Evolutionary conservation across 805 yeast species (phyloP).

Genomic region (Metschnikowia proteae): DNA sequence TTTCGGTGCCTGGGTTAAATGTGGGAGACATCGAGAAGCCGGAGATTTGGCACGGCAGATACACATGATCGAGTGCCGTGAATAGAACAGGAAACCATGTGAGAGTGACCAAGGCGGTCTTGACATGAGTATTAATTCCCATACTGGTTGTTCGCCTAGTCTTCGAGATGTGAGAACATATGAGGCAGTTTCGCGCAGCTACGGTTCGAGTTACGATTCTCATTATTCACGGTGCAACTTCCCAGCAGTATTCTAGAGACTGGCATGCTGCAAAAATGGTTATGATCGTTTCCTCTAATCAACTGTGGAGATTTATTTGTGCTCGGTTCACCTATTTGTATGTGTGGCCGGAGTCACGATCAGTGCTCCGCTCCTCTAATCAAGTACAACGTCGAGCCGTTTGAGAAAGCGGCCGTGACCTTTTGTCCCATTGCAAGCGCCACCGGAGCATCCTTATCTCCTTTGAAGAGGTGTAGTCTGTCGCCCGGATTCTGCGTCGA

Average conservation of each 20-base stretch:
- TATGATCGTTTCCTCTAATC: no score
- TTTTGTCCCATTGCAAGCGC: slow-evolving; percentile 32
- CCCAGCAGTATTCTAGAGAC: no score
- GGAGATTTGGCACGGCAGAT: slow-evolving; percentile 66
- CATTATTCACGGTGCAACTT: no score
- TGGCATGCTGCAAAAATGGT: no score
- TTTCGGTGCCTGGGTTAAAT: slow-evolving; percentile 61
- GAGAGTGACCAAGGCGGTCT: slow-evolving; percentile 27
- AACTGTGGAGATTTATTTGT: no score
- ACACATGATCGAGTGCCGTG: slow-evolving; percentile 64
- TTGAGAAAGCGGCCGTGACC: slow-evolving; percentile 37
- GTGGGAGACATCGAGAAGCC: slow-evolving; percentile 91
- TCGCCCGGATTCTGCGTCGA: slow-evolving; percentile 37
- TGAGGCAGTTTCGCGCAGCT: no score
- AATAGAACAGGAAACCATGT: slow-evolving; percentile 79
- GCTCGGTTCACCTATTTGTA: no score
- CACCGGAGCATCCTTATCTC: slow-evolving; percentile 27
- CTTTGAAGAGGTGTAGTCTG: slow-evolving; percentile 46
- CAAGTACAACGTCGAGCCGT: slow-evolving; percentile 50
- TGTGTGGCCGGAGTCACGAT: not conserved
- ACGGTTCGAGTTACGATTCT: no score
- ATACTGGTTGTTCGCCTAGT: not conserved
- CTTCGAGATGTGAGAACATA: no score
- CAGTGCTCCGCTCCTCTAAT: slow-evolving; percentile 43
- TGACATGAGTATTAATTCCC: slow-evolving; percentile 13